Conservation (phyloP, 495 filamentous ascomycete genomes). For the Pyronema domesticum region DNA sequence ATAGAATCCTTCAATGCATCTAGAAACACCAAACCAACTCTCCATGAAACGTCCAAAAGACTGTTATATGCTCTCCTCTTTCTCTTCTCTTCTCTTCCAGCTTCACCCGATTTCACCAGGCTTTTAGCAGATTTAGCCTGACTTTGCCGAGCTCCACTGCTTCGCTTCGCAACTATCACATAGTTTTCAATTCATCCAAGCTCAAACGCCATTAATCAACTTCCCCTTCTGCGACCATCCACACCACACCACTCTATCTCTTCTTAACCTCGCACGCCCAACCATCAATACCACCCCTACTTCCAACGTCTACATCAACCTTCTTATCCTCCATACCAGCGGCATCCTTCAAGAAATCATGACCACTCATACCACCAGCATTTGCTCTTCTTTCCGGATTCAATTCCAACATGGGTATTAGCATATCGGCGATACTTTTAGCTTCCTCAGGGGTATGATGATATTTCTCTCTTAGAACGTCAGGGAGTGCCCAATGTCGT, state of each 20-base stretch:
- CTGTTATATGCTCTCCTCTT: too few relatives aligned
- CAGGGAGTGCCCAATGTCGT: constrained; percentile 87
- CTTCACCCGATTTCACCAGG: too few relatives aligned
- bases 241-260: constrained; percentile 10
- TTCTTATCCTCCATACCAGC: constrained; percentile 70
- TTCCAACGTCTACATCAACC: constrained; percentile 54
- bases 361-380: constrained; percentile 81
- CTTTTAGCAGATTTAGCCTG: too few relatives aligned
- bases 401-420: constrained; percentile 84
- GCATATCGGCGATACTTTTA: constrained; percentile 63
- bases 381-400: constrained; percentile 76
- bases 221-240: background rate
- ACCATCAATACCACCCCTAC: constrained; percentile 81
- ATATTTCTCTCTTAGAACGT: constrained; percentile 92
- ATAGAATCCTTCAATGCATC: too few relatives aligned
- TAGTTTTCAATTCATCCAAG: too few relatives aligned
- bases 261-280: constrained; percentile 65
- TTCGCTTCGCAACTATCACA: too few relatives aligned
- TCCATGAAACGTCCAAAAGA: too few relatives aligned
- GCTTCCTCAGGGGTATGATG: constrained; percentile 69
- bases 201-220: too few relatives aligned
- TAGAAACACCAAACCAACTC: too few relatives aligned
- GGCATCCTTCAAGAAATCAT: constrained; percentile 63
- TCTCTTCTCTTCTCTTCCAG: too few relatives aligned
- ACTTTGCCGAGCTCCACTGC: too few relatives aligned